A percentile compares a stretch with the other conserved stretches of the same genome.
phyloP scores from a whole-genome alignment of 2,329 filamentous ascomycete species.

The Pseudophaeomoniella oleicola region DNA sequence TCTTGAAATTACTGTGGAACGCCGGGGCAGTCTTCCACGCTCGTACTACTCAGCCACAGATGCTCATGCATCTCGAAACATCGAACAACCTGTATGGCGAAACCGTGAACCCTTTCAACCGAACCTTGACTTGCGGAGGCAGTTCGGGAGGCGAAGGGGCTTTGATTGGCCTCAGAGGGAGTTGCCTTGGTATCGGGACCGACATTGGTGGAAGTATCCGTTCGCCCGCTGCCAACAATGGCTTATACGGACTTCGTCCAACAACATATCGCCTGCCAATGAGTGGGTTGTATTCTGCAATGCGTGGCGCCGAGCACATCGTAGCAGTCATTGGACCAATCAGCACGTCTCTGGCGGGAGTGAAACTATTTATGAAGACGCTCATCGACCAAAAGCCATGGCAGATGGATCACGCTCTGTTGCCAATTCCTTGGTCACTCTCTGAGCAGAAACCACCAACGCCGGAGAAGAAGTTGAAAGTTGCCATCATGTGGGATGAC shows the following conservation, averaged over 20 bases:
- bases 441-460: constrained; percentile 7
- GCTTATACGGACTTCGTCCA: constrained; percentile 25
- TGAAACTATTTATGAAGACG: constrained; percentile 27
- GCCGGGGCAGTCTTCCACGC: constrained; percentile 18
- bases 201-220: constrained; percentile 33
- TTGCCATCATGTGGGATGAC: constrained; percentile 52
- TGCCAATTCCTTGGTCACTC: constrained; percentile 36
- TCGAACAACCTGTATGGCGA: constrained; percentile 16
- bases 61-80: constrained; percentile 17
- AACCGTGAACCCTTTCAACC: constrained; percentile 41
- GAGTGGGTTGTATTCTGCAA: constrained; percentile 19
- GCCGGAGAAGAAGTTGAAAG: constrained; percentile 24
- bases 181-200: constrained; percentile 38
- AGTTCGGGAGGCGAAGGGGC: constrained; percentile 44
- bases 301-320: constrained; percentile 26
- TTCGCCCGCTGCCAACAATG: constrained; percentile 23
- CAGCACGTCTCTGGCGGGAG: constrained; percentile 35
- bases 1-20: constrained; percentile 14
- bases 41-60: constrained; percentile 17
- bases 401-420: constrained; percentile 35
- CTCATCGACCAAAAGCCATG: constrained; percentile 32
- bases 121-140: constrained; percentile 35
- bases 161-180: constrained; percentile 36
- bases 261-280: constrained; percentile 25
- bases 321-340: constrained; percentile 38